These are phyloP conservation scores for Blastosporella zonata DNA, from an alignment of 1,284 basidiomycete species.

Conservation along the genomic window DNA sequence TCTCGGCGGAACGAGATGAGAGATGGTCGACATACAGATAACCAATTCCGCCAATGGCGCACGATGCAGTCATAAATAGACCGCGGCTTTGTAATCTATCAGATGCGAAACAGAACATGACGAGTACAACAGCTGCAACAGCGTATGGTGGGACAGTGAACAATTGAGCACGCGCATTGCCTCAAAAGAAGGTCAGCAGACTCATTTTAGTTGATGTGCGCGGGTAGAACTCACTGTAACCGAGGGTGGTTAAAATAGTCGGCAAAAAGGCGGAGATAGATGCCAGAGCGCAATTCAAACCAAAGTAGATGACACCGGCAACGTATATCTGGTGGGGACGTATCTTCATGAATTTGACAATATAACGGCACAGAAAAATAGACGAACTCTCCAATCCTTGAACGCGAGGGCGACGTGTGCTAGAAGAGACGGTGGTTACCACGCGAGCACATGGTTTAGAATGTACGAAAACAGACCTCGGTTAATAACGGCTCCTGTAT, in stretches of 20 bases:
- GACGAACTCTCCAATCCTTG: constrained; percentile 65
- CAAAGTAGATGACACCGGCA: constrained; percentile 72
- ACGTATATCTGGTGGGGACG: constrained; percentile 48
- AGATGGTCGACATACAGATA: constrained; percentile 49
- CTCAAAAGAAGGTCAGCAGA: constrained; percentile 20
- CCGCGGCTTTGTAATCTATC: constrained; percentile 76
- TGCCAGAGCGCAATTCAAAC: constrained; percentile 75
- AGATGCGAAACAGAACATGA: constrained; percentile 62
- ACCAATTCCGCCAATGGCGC: constrained; percentile 55
- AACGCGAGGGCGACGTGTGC: constrained; percentile 65
- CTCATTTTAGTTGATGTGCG: neutral
- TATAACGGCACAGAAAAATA: neutral
- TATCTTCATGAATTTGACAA: neutral
- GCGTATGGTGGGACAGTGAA: constrained; percentile 84
- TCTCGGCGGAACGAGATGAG: neutral
- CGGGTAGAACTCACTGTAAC: constrained; percentile 41
- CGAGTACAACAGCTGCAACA: constrained; percentile 65
- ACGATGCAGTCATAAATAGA: constrained; percentile 47
- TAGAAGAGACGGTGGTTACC: constrained; percentile 23
- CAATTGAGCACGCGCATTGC: constrained; percentile 50
- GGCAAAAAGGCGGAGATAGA: constrained; percentile 83
- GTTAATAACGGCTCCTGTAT: constrained; percentile 65
- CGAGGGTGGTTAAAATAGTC: constrained; percentile 76
- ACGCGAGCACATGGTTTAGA: neutral
- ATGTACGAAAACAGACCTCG: constrained; percentile 43